Evolutionary conservation across 23 red algal species (phyloP).

Genomic region (Gracilaria gracilis): DNA sequence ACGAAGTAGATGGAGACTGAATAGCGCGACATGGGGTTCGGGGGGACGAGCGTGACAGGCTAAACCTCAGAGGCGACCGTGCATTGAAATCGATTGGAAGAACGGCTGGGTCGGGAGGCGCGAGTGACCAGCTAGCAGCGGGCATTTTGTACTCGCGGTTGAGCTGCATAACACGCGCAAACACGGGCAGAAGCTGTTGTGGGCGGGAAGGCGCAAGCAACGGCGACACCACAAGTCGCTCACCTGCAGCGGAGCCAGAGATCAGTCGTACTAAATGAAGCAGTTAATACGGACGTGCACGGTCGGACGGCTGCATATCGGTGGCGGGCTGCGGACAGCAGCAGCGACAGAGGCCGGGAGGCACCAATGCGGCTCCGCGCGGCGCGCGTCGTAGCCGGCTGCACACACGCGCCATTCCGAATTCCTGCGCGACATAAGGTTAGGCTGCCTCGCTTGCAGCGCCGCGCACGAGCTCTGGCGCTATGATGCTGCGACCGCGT

Average conservation of each 20-base stretch:
- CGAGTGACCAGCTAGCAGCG: not conserved
- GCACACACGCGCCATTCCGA: too few relatives aligned
- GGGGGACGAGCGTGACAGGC: not conserved
- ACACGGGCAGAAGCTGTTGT: not conserved
- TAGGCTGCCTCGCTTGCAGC: too few relatives aligned
- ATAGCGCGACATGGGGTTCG: constrained; percentile 33
- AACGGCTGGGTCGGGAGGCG: not conserved
- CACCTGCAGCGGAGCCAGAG: not conserved
- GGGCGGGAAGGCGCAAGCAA: not conserved
- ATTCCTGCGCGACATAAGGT: too few relatives aligned
- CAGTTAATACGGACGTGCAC: too few relatives aligned
- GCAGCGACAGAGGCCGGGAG: not conserved
- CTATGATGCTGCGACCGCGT: not conserved
- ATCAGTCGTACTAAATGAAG: not conserved
- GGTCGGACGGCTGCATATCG: not conserved
- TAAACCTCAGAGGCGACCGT: not conserved
- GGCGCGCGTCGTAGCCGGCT: too few relatives aligned
- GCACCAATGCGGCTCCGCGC: not conserved
- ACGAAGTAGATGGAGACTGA: constrained; percentile 71
- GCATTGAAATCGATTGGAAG: constrained; percentile 20
- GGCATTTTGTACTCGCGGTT: not conserved
- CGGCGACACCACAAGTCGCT: constrained; percentile 20
- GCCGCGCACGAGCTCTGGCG: too few relatives aligned
- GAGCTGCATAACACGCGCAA: constrained; percentile 23
- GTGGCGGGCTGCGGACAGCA: not conserved